phyloP scores from a whole-genome alignment of 306 rosid genomes.

The Pterocarpus santalinus region DNA sequence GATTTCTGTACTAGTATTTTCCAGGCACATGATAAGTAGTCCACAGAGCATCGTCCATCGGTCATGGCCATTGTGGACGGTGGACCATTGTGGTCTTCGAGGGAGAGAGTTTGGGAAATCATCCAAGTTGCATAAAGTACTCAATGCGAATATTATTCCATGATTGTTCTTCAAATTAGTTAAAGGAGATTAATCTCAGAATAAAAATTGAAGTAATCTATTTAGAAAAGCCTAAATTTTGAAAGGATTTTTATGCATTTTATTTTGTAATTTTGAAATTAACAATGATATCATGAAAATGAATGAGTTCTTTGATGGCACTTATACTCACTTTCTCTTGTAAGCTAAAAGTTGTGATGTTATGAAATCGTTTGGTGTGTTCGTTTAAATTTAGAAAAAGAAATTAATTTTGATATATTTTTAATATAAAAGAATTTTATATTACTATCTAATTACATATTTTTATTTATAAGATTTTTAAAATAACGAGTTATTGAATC shows the following conservation, averaged over 20 bases:
- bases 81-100: not conserved
- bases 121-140: not conserved
- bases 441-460: no score
- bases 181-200: not conserved
- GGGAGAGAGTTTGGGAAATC: not conserved
- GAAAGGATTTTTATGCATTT: not conserved
- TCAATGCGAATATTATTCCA: not conserved
- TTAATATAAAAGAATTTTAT: no score
- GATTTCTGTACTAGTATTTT: not conserved
- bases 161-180: constrained; percentile 9
- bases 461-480: no score
- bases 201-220: not conserved
- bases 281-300: no score
- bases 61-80: constrained; percentile 3
- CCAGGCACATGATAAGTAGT: no score
- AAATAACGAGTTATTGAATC: no score
- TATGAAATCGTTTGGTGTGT: no score
- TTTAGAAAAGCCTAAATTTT: not conserved
- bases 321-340: no score
- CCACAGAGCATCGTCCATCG: not conserved
- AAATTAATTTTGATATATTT: no score
- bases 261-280: not conserved
- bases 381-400: no score
- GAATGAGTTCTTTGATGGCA: no score
- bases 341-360: no score